Evolutionary conservation across 805 yeast species (phyloP).

Genomic region (Nadsonia fulvescens): DNA sequence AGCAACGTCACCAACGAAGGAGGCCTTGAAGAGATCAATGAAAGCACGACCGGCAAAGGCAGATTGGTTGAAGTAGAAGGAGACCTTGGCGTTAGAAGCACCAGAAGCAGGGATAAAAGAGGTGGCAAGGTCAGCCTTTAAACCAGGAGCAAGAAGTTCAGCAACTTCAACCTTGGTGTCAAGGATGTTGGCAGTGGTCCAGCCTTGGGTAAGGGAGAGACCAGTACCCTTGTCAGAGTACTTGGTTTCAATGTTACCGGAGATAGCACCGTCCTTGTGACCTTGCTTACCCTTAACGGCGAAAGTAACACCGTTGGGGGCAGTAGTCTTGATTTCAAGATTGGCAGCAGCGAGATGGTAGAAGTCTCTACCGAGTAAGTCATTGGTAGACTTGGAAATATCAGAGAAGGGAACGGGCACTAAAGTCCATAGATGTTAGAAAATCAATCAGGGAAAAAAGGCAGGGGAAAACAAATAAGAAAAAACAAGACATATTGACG

Average conservation of each 20-base stretch:
- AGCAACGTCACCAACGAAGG: conserved; percentile 88
- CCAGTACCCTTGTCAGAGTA: conserved; percentile 86
- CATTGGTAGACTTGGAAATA: conserved; percentile 83
- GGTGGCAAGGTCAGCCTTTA: conserved; percentile 82
- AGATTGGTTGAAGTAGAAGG: conserved; percentile 81
- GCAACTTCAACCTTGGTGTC: conserved; percentile 86
- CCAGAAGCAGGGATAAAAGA: conserved; percentile 66
- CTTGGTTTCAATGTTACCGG: conserved; percentile 82
- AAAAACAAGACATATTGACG: no score
- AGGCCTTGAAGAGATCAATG: conserved; percentile 90
- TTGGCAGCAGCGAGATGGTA: conserved; percentile 80
- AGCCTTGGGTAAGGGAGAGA: conserved; percentile 87
- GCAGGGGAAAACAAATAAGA: no score
- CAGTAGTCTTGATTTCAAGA: conserved; percentile 76
- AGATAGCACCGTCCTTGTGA: conserved; percentile 60
- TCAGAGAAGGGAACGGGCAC: conserved; percentile 86
- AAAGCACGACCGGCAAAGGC: conserved; percentile 86
- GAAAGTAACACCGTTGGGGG: conserved; percentile 94
- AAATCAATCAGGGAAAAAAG: no score
- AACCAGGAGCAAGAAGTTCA: conserved; percentile 85
- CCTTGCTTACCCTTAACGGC: conserved; percentile 80
- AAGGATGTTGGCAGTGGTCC: conserved; percentile 87
- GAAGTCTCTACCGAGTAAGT: conserved; percentile 78
- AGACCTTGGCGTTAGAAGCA: conserved; percentile 73
- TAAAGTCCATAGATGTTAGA: no score